A percentile compares a stretch with the other conserved stretches of the same genome.
phyloP scores from a whole-genome alignment of 345 rosid species.

The Geranium brycei region DNA sequence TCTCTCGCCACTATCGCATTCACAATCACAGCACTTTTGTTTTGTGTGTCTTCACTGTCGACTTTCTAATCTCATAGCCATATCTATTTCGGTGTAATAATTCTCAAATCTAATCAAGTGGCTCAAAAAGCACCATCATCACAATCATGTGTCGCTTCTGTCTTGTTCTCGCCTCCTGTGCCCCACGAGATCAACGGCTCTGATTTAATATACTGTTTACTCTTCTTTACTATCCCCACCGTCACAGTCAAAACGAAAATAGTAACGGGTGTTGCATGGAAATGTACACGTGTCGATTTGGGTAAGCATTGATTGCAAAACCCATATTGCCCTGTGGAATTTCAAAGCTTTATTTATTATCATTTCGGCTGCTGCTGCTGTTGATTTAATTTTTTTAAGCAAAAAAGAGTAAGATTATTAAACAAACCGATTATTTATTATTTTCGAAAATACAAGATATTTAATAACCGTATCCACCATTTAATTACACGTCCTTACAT shows the following conservation, averaged over 20 bases:
- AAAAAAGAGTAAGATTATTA: too few relatives aligned
- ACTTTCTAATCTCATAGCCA: neutral
- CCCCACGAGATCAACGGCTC: neutral
- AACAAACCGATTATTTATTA: too few relatives aligned
- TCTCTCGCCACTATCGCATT: neutral
- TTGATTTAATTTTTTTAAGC: too few relatives aligned
- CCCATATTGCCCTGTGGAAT: too few relatives aligned
- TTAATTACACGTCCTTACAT: too few relatives aligned
- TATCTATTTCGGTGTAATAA: too few relatives aligned
- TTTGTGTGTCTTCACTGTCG: neutral
- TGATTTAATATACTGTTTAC: neutral
- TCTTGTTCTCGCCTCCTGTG: neutral
- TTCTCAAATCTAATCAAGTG: constrained; percentile 1
- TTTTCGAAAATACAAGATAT: too few relatives aligned
- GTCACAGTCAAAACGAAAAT: neutral
- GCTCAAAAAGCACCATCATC: neutral
- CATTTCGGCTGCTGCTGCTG: too few relatives aligned
- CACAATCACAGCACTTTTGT: neutral
- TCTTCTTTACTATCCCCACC: too few relatives aligned
- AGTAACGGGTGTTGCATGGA: neutral
- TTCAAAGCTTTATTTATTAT: neutral
- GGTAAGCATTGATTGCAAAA: neutral
- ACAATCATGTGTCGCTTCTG: constrained; percentile 2
- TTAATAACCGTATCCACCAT: too few relatives aligned
- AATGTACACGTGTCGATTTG: neutral